Evolutionary conservation across 495 filamentous ascomycete species (phyloP).

Genomic region (Aspergillus campestris): DNA sequence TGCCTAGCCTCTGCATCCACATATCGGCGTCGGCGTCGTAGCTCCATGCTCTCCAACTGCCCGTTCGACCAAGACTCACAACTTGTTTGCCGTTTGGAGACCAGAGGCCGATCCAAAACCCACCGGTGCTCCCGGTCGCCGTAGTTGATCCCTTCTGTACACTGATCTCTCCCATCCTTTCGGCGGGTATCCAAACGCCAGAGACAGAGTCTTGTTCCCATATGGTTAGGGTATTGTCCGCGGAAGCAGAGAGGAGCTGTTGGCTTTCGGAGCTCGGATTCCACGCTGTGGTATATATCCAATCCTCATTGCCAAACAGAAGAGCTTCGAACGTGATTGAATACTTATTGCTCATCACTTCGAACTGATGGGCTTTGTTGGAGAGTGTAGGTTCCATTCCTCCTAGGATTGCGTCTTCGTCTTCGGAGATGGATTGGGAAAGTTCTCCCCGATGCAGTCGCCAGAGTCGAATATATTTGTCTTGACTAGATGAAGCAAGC

Average conservation of each 20-base stretch:
- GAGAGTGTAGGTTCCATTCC: slow-evolving; percentile 55
- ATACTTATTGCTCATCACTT: slow-evolving; percentile 50
- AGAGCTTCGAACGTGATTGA: slow-evolving; percentile 91
- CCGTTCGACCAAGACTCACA: slow-evolving; percentile 78
- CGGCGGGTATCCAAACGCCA: slow-evolving; percentile 80
- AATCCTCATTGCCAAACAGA: slow-evolving; percentile 93
- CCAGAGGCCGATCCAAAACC: slow-evolving; percentile 96
- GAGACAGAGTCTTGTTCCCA: slow-evolving; percentile 80
- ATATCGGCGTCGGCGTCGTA: slow-evolving; percentile 44
- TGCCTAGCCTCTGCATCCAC: slow-evolving; percentile 70
- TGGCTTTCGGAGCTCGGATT: slow-evolving; percentile 44
- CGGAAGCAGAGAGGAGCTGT: slow-evolving; percentile 82
- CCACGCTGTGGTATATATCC: slow-evolving; percentile 89
- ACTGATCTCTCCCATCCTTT: slow-evolving; percentile 86
- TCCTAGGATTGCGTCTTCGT: slow-evolving; percentile 49
- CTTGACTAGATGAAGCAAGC: slow-evolving; percentile 89
- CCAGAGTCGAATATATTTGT: slow-evolving; percentile 96
- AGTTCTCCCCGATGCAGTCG: slow-evolving; percentile 62
- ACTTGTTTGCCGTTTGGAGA: slow-evolving; percentile 66
- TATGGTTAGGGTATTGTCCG: slow-evolving; percentile 87
- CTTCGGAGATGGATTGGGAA: slow-evolving; percentile 18
- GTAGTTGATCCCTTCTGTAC: slow-evolving; percentile 89
- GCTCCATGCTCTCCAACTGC: slow-evolving; percentile 84
- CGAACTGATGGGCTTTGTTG: slow-evolving; percentile 76
- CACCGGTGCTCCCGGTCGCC: slow-evolving; percentile 89